phyloP scores from a whole-genome alignment of 768 basidiomycete genomes.

The Phylloporus sp. region DNA sequence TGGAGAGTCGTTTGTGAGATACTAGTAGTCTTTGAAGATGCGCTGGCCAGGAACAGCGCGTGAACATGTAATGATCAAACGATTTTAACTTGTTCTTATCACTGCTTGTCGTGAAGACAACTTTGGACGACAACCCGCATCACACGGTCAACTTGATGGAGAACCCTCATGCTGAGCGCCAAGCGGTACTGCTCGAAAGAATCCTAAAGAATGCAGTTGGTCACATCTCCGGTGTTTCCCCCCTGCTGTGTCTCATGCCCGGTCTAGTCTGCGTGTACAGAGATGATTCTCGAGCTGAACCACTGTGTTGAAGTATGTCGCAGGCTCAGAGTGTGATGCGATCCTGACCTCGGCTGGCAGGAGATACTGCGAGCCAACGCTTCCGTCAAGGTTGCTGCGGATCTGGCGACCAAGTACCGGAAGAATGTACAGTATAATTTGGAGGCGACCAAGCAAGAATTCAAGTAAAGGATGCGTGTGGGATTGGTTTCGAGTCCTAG shows the following conservation, averaged over 20 bases:
- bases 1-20: not conserved
- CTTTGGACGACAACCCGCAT: not conserved
- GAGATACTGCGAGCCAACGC: conserved; percentile 77
- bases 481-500: too few relatives aligned
- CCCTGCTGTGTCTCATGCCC: not conserved
- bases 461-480: not conserved
- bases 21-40: too few relatives aligned
- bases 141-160: conserved; percentile 59
- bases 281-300: conserved; percentile 84
- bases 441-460: conserved; percentile 54
- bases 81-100: not conserved
- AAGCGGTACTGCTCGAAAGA: conserved; percentile 84
- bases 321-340: not conserved
- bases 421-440: conserved; percentile 93
- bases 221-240: conserved; percentile 2
- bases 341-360: conserved; percentile 33
- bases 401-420: conserved; percentile 80
- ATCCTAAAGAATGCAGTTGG: conserved; percentile 86
- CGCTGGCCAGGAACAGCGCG: too few relatives aligned
- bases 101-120: not conserved
- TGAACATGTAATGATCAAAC: too few relatives aligned
- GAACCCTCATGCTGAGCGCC: conserved; percentile 91
- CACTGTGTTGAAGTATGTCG: conserved; percentile 72
- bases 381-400: conserved; percentile 73
- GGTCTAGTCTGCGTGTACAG: conserved; percentile 87